Base-by-base conservation (phyloP, 305 asterid species). In the Fraxinus sp. region DNA sequence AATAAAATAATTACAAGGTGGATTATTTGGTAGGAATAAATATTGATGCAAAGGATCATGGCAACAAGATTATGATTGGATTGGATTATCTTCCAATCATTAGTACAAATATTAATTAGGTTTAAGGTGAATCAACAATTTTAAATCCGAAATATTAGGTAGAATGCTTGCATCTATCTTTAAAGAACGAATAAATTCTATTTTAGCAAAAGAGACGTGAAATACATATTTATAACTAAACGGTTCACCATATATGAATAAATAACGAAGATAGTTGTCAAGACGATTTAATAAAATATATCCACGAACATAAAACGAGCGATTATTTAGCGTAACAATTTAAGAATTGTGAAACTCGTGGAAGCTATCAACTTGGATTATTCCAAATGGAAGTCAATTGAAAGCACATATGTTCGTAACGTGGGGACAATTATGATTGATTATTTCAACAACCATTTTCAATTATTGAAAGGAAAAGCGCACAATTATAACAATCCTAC, bases 371-470 rank as follows among this genome's bases (percentile, higher is more conserved):
- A 24, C 33, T 64, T 64, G 73, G 73, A 64, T 24, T 3, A 64
- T 9, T 64, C 26, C 35, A 64, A 66, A 24, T 66, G 18, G 73
- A 66, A 66, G 26, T 66, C 36, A 24, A 66, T 66, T 66, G 28
- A 52, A 39, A 77, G 66, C 44, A 26, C 46, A 7, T 66, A 71
- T 49, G 62, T 35, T 78, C 24, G 55, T 7, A 35, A 35, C 73
- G 64, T 84, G 84, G 81, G 84, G 86, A 68, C 81, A 35, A 52
- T 80, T 84, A 70, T 66, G 78, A 66, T 84, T 74, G 84, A 76
- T 80, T 80, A 74, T 55, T 59, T 79, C 86, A 85, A 36, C 88
- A 39, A 70, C 79, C 39, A 20, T 36, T 46, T 30, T 4, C 71
- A 37, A 62, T 32, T 62, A 79, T 39, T 24, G 26, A 24, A 66